Evolutionary conservation across 2,329 filamentous ascomycete genomes (phyloP).

Genomic region (Ceratocystis harringtonii): DNA sequence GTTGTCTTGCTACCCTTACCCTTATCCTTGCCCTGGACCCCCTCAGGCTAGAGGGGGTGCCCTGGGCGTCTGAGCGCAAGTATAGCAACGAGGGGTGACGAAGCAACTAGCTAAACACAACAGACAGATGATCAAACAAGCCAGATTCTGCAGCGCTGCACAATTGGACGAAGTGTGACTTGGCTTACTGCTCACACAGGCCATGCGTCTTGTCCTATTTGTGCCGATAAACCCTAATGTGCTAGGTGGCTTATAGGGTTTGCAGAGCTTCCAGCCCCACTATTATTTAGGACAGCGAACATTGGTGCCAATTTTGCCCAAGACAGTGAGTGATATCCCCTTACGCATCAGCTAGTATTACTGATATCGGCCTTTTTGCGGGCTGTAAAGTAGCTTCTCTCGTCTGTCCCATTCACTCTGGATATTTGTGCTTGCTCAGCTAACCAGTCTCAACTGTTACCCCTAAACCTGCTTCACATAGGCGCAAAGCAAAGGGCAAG

Average conservation of each 20-base stretch:
- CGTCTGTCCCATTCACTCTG: no score
- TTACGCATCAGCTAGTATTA: no score
- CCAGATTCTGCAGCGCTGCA: not conserved
- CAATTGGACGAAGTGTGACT: not conserved
- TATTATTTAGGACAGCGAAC: not conserved
- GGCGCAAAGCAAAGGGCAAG: not conserved
- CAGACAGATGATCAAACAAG: conserved; percentile 3
- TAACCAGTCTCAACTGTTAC: no score
- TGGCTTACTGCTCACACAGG: not conserved
- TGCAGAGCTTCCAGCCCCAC: not conserved
- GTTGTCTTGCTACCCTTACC: not conserved
- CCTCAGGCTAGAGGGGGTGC: not conserved
- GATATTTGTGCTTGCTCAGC: no score
- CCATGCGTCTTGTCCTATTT: not conserved
- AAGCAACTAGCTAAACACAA: not conserved
- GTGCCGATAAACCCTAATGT: not conserved
- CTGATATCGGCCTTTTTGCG: no score
- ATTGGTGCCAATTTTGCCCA: not conserved
- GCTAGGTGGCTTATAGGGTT: not conserved
- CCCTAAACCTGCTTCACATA: no score
- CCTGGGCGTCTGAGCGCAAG: not conserved
- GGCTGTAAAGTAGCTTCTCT: no score
- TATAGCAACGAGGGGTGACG: not conserved
- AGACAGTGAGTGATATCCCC: not conserved
- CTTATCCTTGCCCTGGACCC: not conserved